Evolutionary conservation across 1,284 basidiomycete genomes (phyloP).

Genomic region (Tylopilus microsporus): DNA sequence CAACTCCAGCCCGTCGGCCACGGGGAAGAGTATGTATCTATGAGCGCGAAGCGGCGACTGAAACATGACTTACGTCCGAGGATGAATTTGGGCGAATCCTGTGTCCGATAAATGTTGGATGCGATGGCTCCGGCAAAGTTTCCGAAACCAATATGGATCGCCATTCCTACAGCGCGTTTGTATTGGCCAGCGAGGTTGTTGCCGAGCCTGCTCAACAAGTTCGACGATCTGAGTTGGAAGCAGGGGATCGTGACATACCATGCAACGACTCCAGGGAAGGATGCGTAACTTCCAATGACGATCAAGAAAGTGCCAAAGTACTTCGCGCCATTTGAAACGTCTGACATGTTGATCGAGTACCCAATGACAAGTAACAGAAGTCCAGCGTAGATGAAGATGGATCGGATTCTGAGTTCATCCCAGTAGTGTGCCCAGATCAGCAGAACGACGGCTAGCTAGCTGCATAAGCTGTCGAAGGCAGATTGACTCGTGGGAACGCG

Average conservation of each 20-base stretch:
- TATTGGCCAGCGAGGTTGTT: constrained; percentile 48
- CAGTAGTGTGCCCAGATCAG: constrained; percentile 53
- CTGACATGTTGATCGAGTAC: constrained; percentile 58
- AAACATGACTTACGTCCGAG: constrained; percentile 48
- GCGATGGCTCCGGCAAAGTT: constrained; percentile 36
- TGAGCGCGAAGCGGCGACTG: not conserved
- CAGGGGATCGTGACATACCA: constrained; percentile 41
- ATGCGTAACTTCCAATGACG: constrained; percentile 56
- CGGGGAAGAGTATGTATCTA: not conserved
- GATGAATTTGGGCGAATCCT: constrained; percentile 57
- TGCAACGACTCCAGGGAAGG: constrained; percentile 59
- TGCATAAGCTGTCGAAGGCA: not conserved
- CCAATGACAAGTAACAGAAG: constrained; percentile 54
- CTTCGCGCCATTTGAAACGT: constrained; percentile 42
- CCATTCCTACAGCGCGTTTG: constrained; percentile 46
- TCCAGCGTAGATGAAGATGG: constrained; percentile 55
- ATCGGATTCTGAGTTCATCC: constrained; percentile 54
- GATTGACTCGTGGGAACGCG: constrained; percentile 27
- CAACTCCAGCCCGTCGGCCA: constrained; percentile 58
- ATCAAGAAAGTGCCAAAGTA: constrained; percentile 67
- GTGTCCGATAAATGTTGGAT: constrained; percentile 55
- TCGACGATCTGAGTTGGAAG: not conserved
- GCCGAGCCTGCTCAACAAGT: constrained; percentile 34
- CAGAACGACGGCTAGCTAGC: constrained; percentile 45
- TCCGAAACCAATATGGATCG: constrained; percentile 42